Conservation (phyloP, 345 rosid genomes). For the Litchi chinensis region DNA sequence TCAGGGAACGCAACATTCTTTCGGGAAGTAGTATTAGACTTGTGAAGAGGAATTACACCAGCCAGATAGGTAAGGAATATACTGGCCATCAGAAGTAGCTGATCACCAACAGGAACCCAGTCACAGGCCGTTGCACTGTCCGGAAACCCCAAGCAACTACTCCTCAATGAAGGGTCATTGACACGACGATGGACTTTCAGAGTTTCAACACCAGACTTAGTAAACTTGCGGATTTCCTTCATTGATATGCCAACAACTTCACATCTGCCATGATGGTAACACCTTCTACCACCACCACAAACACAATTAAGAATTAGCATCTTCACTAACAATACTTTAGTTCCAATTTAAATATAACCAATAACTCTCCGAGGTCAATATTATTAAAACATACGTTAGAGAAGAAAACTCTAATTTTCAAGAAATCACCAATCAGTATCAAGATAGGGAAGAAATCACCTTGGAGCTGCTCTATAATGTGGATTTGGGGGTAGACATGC, state of each 20-base stretch:
- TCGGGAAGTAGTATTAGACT: slow-evolving; percentile 35
- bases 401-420: not conserved
- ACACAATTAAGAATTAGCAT: slow-evolving; percentile 4
- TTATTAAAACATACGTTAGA: not conserved
- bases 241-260: slow-evolving; percentile 30
- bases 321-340: not conserved
- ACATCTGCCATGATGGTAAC: slow-evolving; percentile 29
- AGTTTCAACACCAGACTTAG: slow-evolving; percentile 30
- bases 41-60: slow-evolving; percentile 70
- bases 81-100: slow-evolving; percentile 68
- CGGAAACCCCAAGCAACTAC: slow-evolving; percentile 53
- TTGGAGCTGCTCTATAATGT: slow-evolving; percentile 30
- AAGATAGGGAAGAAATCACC: slow-evolving; percentile 26
- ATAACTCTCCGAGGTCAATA: not conserved
- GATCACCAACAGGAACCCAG: slow-evolving; percentile 66
- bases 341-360: not conserved
- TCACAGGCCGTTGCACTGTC: slow-evolving; percentile 52
- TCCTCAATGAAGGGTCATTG: slow-evolving; percentile 33
- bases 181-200: slow-evolving; percentile 26
- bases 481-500: slow-evolving; percentile 23
- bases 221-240: slow-evolving; percentile 25
- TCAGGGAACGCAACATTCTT: slow-evolving; percentile 33
- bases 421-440: not conserved
- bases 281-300: slow-evolving; percentile 37
- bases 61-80: slow-evolving; percentile 80